A percentile compares a stretch with the other conserved stretches of the same genome.
These are phyloP conservation scores for Ophiostoma angusticollis DNA, from an alignment of 2,329 filamentous ascomycete species.

Conservation along the genomic window DNA sequence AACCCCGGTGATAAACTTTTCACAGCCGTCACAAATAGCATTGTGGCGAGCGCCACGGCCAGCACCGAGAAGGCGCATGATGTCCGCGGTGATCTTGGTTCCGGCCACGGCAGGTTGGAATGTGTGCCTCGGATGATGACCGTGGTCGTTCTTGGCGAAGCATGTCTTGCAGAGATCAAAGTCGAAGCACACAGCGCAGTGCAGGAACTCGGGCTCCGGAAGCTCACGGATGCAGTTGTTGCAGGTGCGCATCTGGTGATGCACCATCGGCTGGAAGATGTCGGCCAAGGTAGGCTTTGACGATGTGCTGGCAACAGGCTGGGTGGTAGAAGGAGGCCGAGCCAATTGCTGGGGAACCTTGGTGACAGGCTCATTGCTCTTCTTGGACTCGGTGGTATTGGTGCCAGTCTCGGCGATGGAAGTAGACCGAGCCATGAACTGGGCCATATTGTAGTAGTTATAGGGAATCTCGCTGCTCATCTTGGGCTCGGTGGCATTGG, in stretches of 20 bases:
- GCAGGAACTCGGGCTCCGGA: constrained; percentile 67
- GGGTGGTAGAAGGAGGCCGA: too few species aligned
- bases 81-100: constrained; percentile 45
- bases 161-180: constrained; percentile 84
- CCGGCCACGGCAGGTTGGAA: constrained; percentile 59
- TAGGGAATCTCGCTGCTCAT: too few species aligned
- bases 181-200: constrained; percentile 74
- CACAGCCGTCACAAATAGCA: constrained; percentile 89
- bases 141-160: constrained; percentile 63
- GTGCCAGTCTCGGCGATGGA: background rate
- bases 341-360: constrained; percentile 4
- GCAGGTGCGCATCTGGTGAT: constrained; percentile 47
- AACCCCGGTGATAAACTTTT: constrained; percentile 73
- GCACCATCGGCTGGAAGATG: background rate
- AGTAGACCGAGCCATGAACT: too few species aligned
- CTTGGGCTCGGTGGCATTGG: constrained; percentile 19
- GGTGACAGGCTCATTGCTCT: background rate
- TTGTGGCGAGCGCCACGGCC: constrained; percentile 74
- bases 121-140: constrained; percentile 78
- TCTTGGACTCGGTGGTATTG: background rate
- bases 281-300: background rate
- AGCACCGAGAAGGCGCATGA: constrained; percentile 57
- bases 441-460: too few species aligned
- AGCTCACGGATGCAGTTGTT: constrained; percentile 56
- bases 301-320: background rate